Percentiles rank a stretch among this genome's conserved stretches.
Conservation (phyloP, 768 basidiomycete genomes). For the Rhodosporidiobolus odoratus region DNA sequence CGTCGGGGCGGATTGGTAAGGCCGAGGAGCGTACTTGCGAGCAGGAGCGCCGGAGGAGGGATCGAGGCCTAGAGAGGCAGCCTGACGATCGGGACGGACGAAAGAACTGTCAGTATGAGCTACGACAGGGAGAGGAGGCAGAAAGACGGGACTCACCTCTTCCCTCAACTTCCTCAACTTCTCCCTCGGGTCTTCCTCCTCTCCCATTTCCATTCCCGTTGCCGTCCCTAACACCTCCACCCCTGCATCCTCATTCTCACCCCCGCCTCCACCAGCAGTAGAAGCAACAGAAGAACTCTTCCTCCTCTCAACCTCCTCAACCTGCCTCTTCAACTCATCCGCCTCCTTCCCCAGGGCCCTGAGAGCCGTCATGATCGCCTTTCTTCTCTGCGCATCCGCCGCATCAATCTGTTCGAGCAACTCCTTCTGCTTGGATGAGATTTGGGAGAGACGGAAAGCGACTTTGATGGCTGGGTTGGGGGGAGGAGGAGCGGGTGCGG, state of each 20-base stretch:
- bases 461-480: constrained; percentile 50
- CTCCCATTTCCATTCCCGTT: background rate
- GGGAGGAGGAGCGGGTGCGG: constrained; percentile 44
- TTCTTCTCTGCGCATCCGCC: constrained; percentile 63
- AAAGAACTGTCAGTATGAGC: background rate
- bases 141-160: background rate
- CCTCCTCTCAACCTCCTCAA: background rate
- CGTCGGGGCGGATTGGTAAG: background rate
- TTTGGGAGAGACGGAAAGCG: constrained; percentile 65
- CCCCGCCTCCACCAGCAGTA: too few relatives aligned
- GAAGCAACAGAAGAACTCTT: too few relatives aligned
- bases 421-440: constrained; percentile 81
- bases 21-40: background rate
- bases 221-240: too few relatives aligned
- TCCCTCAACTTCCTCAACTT: background rate
- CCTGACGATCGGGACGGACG: background rate
- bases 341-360: constrained; percentile 50
- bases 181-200: background rate
- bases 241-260: too few relatives aligned
- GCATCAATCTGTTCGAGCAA: constrained; percentile 67
- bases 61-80: background rate
- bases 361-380: constrained; percentile 67
- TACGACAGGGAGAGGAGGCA: background rate
- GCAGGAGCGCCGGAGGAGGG: background rate
- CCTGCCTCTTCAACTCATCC: background rate